These are phyloP conservation scores for Sugiyamaella marilandica DNA, from an alignment of 805 yeast species.

Conservation along the genomic window DNA sequence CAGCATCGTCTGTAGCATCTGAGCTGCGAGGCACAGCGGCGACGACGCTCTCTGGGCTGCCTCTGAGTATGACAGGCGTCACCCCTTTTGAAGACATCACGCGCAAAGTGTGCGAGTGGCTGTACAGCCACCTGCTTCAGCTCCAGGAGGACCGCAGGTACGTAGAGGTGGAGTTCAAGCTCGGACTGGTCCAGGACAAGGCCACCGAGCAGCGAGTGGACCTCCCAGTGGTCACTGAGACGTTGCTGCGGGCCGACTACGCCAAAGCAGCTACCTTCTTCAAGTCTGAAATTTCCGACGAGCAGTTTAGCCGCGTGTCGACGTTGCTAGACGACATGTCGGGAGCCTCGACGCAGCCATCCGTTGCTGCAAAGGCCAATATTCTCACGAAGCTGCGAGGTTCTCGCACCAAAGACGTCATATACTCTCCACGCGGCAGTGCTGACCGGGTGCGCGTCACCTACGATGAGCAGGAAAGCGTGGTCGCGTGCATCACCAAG, in stretches of 20 bases:
- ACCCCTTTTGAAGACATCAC: slow-evolving; percentile 78
- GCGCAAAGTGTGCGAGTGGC: slow-evolving; percentile 81
- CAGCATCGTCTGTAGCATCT: slow-evolving; percentile 21
- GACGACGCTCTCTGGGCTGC: slow-evolving; percentile 33
- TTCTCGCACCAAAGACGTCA: slow-evolving; percentile 15
- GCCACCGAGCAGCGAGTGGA: slow-evolving; percentile 25
- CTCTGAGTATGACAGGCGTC: slow-evolving; percentile 62
- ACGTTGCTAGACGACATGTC: slow-evolving; percentile 22
- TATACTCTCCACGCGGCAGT: slow-evolving; percentile 9
- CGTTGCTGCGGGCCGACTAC: slow-evolving; percentile 29
- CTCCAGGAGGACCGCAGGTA: slow-evolving; percentile 24
- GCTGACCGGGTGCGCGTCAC: slow-evolving; percentile 28
- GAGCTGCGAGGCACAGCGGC: background rate
- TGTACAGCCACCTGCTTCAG: slow-evolving; percentile 65
- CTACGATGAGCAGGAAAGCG: slow-evolving; percentile 24
- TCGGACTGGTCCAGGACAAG: slow-evolving; percentile 31
- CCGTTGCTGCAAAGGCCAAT: background rate
- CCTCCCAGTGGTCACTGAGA: slow-evolving; percentile 32
- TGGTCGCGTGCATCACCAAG: slow-evolving; percentile 64
- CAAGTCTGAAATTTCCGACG: slow-evolving; percentile 27
- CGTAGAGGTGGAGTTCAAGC: slow-evolving; percentile 44
- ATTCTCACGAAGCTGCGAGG: slow-evolving; percentile 1
- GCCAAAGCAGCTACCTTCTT: slow-evolving; percentile 26
- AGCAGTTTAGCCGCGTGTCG: slow-evolving; percentile 22
- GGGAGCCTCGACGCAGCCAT: background rate